Base-by-base conservation (phyloP, 305 asterid species). In the Rubia tinctorum region DNA sequence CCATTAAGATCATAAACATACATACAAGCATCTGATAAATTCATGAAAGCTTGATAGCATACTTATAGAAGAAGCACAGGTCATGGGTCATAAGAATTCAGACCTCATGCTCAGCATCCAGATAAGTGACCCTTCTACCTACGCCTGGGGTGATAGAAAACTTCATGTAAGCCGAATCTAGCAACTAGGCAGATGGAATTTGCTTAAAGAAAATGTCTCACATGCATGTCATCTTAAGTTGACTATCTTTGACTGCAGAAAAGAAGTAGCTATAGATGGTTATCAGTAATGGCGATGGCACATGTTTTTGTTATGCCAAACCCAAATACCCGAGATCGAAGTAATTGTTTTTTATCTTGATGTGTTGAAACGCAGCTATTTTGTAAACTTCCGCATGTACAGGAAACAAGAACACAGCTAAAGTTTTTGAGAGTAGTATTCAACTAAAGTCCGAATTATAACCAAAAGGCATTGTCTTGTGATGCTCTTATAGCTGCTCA, bases 201-300 rank as follows among this genome's bases (percentile, higher is more conserved):
- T 71, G 22, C 55, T 23, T 56, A 39, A 20, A 20, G 4, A 22
- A 71, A 71, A 44, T 27, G 61, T 23, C 2, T 14, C 23, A 20
- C n/a, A 68, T 44, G 59, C 59, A 44, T 13, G 39, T 45, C 42
- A 68, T 68, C 71, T 22, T 68, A 20, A 44, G 60, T 30, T 30
- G 34, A 30, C 34, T 30, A 30, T 30, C 34, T 30, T 30, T 30
- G 34, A 30, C 34, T 30, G 34, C 34, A 30, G 34, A 30, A 30
- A 30, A 30, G 3, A 30, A 30, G 34, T 30, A 30, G 34, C 34
- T 30, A 30, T 30, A 30, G 34, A 30, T 30, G 34, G 34, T 30
- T 30, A 30, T 30, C 34, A 8, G n/a, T 60, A 42, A 45, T 23
- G 20, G 4, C 55, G 17, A 43, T 60, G 5, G 45, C 43, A 39